Base-by-base conservation (phyloP, 306 rosid species). In the Macrotyloma uniflorum region DNA sequence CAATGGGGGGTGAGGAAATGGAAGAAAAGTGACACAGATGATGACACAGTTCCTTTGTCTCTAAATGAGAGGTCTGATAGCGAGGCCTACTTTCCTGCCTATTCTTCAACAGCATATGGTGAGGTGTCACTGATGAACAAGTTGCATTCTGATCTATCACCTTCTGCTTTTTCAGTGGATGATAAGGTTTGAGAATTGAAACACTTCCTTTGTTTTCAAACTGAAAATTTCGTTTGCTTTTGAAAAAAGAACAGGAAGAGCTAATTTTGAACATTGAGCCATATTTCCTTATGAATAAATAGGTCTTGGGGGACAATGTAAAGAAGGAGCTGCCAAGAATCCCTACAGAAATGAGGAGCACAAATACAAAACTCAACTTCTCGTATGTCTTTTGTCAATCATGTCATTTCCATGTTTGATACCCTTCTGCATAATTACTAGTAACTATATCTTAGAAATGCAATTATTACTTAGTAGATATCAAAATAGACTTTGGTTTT, bases 41-140 rank as follows among this genome's bases (percentile, higher is more conserved):
- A 93, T 57, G 97, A 91, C 69, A 87, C 88, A 62, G 72, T 87
- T 86, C 97, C 97, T 33, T 70, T 92, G 84, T 84, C 85, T 75
- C 89, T 90, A 28, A 70, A 85, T 74, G 93, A 81, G 78, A 82
- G 82, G 79, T 89, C 90, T 1, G 89, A 91, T 47, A 72, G 86
- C 61, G 86, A 82, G 65, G 86, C 83, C 24, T 80, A 83, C 70
- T 77, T 65, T 35, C 68, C 45, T 74, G 57, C 87, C 5, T 62
- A 30, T 82, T 76, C 55, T 14, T 40, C 76, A 53, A 84, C 77
- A n/a, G 81, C 90, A 3, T 67, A 74, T 1, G 90, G 86, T 20
- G 86, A 86, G 53, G 86, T 86, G 0, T 90, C 88, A 36, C 87
- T 87, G 14, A 86, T 87, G 68, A 86, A 72, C 82, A 90, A 85